Evolutionary conservation across 805 yeast genomes (phyloP).

Genomic region (Ogataea kodamae): DNA sequence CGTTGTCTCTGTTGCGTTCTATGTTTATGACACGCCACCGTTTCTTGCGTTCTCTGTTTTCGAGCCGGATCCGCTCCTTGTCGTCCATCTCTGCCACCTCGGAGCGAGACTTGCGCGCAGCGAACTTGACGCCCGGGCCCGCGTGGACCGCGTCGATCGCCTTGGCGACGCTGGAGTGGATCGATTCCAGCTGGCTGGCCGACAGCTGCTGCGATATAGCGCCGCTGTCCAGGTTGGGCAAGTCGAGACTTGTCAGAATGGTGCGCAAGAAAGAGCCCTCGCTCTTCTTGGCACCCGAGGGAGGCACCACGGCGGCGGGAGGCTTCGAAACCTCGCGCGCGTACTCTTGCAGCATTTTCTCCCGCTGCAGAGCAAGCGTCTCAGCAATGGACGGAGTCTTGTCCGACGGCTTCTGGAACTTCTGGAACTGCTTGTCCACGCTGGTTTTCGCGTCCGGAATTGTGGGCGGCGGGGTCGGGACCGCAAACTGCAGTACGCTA

Average conservation of each 20-base stretch:
- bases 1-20: slow-evolving; percentile 83
- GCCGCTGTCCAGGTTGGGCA: slow-evolving; percentile 3
- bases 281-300: slow-evolving; percentile 10
- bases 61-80: slow-evolving; percentile 57
- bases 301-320: neutral
- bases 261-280: slow-evolving; percentile 16
- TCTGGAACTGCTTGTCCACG: slow-evolving; percentile 19
- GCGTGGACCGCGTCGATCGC: slow-evolving; percentile 8
- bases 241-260: slow-evolving; percentile 6
- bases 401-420: slow-evolving; percentile 17
- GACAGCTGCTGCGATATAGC: slow-evolving; percentile 13
- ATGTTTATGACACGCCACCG: slow-evolving; percentile 80
- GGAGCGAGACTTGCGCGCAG: slow-evolving; percentile 4
- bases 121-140: slow-evolving; percentile 1
- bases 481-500: slow-evolving; percentile 15
- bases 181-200: slow-evolving; percentile 14
- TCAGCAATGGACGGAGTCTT: slow-evolving; percentile 53
- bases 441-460: slow-evolving; percentile 11
- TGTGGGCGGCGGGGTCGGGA: slow-evolving; percentile 16
- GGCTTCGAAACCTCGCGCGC: slow-evolving; percentile 3
- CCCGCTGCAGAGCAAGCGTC: slow-evolving; percentile 52
- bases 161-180: slow-evolving; percentile 14
- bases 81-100: slow-evolving; percentile 30
- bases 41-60: slow-evolving; percentile 74
- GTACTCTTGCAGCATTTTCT: slow-evolving; percentile 34